Percentiles rank a stretch among this genome's conserved stretches.
Evolutionary conservation across 257 asterid genomes (phyloP).

Genomic region (Petunia axillaris): DNA sequence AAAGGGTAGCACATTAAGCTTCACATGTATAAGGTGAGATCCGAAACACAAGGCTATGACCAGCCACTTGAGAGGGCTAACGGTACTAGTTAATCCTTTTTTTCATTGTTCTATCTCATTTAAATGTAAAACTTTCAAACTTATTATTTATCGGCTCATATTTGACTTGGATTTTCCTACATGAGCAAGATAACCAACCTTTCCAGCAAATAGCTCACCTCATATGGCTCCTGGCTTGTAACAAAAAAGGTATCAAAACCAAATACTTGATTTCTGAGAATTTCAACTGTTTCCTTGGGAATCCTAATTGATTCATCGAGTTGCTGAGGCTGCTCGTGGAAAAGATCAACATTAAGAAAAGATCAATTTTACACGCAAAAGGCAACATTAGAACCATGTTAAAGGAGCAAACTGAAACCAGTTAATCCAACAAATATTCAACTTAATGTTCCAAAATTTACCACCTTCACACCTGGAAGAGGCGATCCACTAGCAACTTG

Average conservation of each 20-base stretch:
- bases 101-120: constrained; percentile 1
- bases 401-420: constrained; percentile 9
- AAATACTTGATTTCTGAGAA: constrained; percentile 88
- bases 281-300: constrained; percentile 80
- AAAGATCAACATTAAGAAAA: constrained; percentile 28
- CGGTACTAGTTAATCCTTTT: background rate
- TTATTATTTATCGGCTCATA: background rate
- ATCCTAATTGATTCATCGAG: constrained; percentile 79
- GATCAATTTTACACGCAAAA: constrained; percentile 4
- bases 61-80: background rate
- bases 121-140: constrained; percentile 1
- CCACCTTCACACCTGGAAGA: constrained; percentile 98
- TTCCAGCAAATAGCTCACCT: constrained; percentile 55
- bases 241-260: constrained; percentile 95
- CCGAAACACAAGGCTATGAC: constrained; percentile 1
- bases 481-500: constrained; percentile 90
- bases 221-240: constrained; percentile 98
- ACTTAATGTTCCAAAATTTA: constrained; percentile 39
- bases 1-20: background rate
- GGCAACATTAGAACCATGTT: constrained; percentile 20
- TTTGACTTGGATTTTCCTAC: constrained; percentile 19
- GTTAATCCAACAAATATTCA: background rate
- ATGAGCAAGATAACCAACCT: background rate
- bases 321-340: constrained; percentile 58
- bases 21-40: background rate